Evolutionary conservation across 805 yeast species (phyloP).

Genomic region (Kazachstania africana): DNA sequence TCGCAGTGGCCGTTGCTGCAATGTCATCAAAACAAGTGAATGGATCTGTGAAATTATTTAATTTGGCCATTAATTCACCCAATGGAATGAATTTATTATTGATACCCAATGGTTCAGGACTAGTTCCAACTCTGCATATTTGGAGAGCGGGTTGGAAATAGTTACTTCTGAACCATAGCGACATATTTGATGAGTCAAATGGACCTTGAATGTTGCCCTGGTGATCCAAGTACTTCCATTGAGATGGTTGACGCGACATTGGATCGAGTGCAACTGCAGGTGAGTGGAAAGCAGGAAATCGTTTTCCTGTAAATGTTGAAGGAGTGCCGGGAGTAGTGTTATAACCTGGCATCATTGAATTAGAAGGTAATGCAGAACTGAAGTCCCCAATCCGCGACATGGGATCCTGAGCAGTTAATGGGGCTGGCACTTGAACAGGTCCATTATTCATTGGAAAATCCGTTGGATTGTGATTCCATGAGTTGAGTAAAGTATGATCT

Average conservation of each 20-base stretch:
- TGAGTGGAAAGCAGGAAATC: background rate
- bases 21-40: conserved; percentile 15
- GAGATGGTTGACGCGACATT: conserved; percentile 24
- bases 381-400: no score
- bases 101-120: conserved; percentile 20
- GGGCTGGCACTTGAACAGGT: background rate
- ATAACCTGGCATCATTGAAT: background rate
- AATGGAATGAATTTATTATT: conserved; percentile 17
- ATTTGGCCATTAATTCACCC: conserved; percentile 14
- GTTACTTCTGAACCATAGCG: conserved; percentile 59
- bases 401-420: background rate
- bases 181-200: conserved; percentile 64
- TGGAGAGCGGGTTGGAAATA: conserved; percentile 47
- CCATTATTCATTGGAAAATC: background rate
- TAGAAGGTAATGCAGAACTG: background rate
- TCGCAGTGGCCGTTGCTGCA: background rate
- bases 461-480: background rate
- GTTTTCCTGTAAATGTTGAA: background rate
- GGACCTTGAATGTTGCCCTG: conserved; percentile 76
- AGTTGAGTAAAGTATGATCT: background rate
- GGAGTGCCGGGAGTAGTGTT: background rate
- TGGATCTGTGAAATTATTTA: conserved; percentile 19
- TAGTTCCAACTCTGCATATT: conserved; percentile 36
- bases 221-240: conserved; percentile 71
- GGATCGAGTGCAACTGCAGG: conserved; percentile 2